phyloP scores from a whole-genome alignment of 306 rosid genomes.

The Arachis stenosperma region DNA sequence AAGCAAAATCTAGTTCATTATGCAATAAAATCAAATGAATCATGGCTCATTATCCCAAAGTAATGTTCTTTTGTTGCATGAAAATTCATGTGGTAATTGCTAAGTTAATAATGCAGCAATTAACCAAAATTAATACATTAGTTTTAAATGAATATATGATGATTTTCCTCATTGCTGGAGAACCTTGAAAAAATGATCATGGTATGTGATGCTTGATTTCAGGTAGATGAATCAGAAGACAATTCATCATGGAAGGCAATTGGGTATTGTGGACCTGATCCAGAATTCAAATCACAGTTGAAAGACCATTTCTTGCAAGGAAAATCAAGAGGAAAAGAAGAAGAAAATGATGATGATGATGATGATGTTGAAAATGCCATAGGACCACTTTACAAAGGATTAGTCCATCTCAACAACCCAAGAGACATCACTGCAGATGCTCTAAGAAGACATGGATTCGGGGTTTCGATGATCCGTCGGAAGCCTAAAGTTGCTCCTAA shows the following conservation, averaged over 20 bases:
- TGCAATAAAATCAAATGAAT: too few species aligned
- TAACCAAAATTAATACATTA: too few species aligned
- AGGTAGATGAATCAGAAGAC: constrained; percentile 66
- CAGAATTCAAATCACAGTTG: constrained; percentile 56
- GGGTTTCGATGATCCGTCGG: constrained; percentile 40
- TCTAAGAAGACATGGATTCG: constrained; percentile 54
- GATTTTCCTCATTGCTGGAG: neutral
- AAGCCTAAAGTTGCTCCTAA: constrained; percentile 30
- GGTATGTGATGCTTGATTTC: constrained; percentile 17
- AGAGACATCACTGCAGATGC: constrained; percentile 46
- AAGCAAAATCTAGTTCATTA: too few species aligned
- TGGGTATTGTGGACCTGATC: constrained; percentile 73
- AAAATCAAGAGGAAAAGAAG: constrained; percentile 38
- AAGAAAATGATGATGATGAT: constrained; percentile 35
- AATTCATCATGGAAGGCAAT: constrained; percentile 79
- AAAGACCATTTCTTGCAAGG: constrained; percentile 37
- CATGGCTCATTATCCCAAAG: too few species aligned
- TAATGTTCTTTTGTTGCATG: too few species aligned
- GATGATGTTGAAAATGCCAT: constrained; percentile 41
- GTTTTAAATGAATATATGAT: too few species aligned
- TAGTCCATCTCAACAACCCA: constrained; percentile 51
- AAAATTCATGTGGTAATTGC: too few species aligned
- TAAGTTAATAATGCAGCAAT: too few species aligned
- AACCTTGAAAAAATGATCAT: constrained; percentile 19
- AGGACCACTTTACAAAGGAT: constrained; percentile 75